These are phyloP conservation scores for Candida awuae DNA, from an alignment of 805 yeast species.

Conservation along the genomic window DNA sequence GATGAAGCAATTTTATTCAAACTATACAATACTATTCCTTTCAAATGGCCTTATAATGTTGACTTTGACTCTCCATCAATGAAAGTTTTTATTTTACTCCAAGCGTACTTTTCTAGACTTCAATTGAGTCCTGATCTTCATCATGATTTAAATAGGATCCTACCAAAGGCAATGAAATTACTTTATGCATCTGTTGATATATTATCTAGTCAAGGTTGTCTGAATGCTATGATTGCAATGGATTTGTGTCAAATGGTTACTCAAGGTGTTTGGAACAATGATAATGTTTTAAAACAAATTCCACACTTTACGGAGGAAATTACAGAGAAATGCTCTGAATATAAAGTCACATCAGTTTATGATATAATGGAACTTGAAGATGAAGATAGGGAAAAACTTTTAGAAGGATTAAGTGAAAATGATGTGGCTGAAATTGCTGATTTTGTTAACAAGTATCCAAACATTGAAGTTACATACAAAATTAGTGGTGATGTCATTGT, in stretches of 20 bases:
- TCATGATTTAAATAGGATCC: constrained; percentile 46
- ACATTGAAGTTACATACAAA: constrained; percentile 59
- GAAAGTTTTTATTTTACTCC: constrained; percentile 69
- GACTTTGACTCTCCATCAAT: constrained; percentile 44
- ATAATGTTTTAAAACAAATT: constrained; percentile 69
- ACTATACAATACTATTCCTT: constrained; percentile 54
- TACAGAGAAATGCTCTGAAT: constrained; percentile 45
- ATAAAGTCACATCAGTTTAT: constrained; percentile 60
- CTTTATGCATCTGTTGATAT: constrained; percentile 67
- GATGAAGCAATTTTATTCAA: constrained; percentile 44
- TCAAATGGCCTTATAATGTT: constrained; percentile 35
- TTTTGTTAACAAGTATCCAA: constrained; percentile 87
- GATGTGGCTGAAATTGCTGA: constrained; percentile 64
- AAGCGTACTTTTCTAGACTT: constrained; percentile 71
- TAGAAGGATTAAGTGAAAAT: constrained; percentile 42
- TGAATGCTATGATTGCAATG: constrained; percentile 75
- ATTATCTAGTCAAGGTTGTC: constrained; percentile 68
- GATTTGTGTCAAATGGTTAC: constrained; percentile 82
- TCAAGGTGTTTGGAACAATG: constrained; percentile 81
- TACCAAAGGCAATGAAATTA: constrained; percentile 42
- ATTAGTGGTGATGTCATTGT: constrained; percentile 37
- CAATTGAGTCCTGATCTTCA: constrained; percentile 53
- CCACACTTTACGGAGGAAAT: constrained; percentile 54
- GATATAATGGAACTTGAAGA: constrained; percentile 72
- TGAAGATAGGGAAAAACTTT: constrained; percentile 49